Percentiles rank a stretch among this genome's conserved stretches.
Conservation (phyloP, 768 basidiomycete species). For the Pleurotus citrinopileatus region DNA sequence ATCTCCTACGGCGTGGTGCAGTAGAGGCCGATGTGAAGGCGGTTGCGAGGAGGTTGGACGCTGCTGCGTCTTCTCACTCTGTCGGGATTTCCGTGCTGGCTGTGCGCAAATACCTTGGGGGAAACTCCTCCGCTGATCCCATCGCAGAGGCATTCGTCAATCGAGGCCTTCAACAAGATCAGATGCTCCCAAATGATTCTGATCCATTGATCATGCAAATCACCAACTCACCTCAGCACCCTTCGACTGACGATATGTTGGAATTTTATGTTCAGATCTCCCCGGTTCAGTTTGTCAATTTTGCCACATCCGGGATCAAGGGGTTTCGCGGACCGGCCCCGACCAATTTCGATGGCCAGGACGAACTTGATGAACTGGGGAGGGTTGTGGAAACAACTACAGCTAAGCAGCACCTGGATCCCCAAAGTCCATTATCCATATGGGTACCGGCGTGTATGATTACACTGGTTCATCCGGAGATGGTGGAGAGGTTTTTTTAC, state of each 20-base stretch:
- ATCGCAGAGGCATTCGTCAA: constrained; percentile 26
- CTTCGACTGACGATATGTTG: constrained; percentile 51
- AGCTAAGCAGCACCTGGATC: constrained; percentile 34
- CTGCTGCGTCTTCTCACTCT: constrained; percentile 13
- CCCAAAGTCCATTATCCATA: constrained; percentile 42
- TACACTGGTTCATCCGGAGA: constrained; percentile 44
- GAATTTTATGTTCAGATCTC: constrained; percentile 65
- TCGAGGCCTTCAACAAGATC: constrained; percentile 16
- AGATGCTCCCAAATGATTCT: constrained; percentile 27
- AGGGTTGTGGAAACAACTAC: constrained; percentile 12
- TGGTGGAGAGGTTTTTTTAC: constrained; percentile 46
- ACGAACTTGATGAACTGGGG: not conserved
- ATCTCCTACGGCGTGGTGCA: constrained; percentile 50
- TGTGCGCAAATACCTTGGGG: constrained; percentile 20
- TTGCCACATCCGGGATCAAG: constrained; percentile 48
- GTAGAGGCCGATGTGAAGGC: constrained; percentile 38
- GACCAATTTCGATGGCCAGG: not conserved
- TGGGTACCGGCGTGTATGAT: constrained; percentile 70
- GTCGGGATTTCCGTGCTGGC: constrained; percentile 20
- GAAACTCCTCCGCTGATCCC: constrained; percentile 11
- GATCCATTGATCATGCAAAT: constrained; percentile 38
- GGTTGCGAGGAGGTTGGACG: constrained; percentile 16
- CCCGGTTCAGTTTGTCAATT: constrained; percentile 47
- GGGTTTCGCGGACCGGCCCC: constrained; percentile 24
- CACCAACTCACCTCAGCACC: constrained; percentile 48